Evolutionary conservation across 352 stramenopile species (phyloP).

Genomic region (Phytophthora pluvialis): DNA sequence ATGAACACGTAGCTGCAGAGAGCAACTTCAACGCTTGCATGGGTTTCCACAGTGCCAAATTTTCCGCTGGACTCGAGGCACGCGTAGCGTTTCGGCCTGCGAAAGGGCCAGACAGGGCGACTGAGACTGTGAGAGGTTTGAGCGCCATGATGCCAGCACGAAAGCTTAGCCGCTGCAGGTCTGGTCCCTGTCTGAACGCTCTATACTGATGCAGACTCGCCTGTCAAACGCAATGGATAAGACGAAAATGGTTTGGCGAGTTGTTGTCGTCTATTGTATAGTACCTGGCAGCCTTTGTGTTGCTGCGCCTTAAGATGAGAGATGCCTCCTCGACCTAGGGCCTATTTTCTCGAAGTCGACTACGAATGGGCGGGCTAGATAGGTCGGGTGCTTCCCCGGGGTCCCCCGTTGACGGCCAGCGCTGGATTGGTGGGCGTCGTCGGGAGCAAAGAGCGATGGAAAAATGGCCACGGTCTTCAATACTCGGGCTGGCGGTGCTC

Average conservation of each 20-base stretch:
- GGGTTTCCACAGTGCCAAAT: background rate
- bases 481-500: slow-evolving; percentile 65
- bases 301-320: slow-evolving; percentile 16
- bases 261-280: slow-evolving; percentile 37
- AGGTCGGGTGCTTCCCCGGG: slow-evolving; percentile 15
- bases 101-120: slow-evolving; percentile 4
- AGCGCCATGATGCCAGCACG: background rate
- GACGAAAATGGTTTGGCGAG: background rate
- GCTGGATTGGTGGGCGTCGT: slow-evolving; percentile 1
- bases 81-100: slow-evolving; percentile 20
- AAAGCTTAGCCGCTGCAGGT: slow-evolving; percentile 6
- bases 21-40: background rate
- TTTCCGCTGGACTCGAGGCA: slow-evolving; percentile 14
- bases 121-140: background rate
- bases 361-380: slow-evolving; percentile 28
- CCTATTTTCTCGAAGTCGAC: slow-evolving; percentile 23
- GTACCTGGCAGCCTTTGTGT: slow-evolving; percentile 24
- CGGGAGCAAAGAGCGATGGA: background rate
- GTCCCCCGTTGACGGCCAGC: slow-evolving; percentile 4
- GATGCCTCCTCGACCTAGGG: slow-evolving; percentile 22
- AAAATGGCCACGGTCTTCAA: slow-evolving; percentile 25
- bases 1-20: too few species aligned
- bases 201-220: background rate
- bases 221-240: slow-evolving; percentile 5
- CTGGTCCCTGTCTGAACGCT: background rate